Evolutionary conservation across 371 early-diverging fungal species (phyloP).

Genomic region (Neoconidiobolus thromboides): DNA sequence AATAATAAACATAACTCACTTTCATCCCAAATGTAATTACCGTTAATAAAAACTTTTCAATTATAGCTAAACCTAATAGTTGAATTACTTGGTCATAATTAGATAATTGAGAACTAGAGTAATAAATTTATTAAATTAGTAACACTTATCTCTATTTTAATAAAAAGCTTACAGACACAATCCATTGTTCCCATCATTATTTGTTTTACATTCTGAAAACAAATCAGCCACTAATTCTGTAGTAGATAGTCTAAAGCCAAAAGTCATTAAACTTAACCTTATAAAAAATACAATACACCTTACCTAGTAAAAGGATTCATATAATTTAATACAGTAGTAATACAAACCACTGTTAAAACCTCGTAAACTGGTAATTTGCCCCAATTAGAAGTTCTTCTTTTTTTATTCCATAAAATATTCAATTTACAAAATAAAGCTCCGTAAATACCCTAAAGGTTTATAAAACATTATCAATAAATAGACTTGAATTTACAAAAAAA

Average conservation of each 20-base stretch:
- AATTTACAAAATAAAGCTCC: constrained; percentile 72
- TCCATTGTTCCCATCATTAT: constrained; percentile 16
- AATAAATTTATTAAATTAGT: background rate
- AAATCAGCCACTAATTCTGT: constrained; percentile 41
- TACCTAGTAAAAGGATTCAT: constrained; percentile 54
- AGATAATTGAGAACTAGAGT: background rate
- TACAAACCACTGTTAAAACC: constrained; percentile 42
- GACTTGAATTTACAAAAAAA: too few relatives aligned
- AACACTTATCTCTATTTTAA: background rate
- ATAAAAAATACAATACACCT: background rate
- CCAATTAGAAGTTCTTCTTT: constrained; percentile 40
- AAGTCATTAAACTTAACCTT: background rate
- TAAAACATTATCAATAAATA: too few relatives aligned
- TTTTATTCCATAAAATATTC: constrained; percentile 43
- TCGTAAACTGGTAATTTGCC: constrained; percentile 47
- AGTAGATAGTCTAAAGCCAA: constrained; percentile 21
- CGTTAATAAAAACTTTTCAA: constrained; percentile 43
- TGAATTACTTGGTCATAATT: constrained; percentile 6
- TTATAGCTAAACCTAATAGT: constrained; percentile 34
- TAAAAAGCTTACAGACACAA: constrained; percentile 18
- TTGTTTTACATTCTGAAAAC: constrained; percentile 41
- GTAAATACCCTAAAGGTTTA: constrained; percentile 45
- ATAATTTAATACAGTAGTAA: constrained; percentile 57
- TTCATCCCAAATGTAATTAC: constrained; percentile 59
- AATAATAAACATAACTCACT: constrained; percentile 11